Base-by-base conservation (phyloP, 1,284 basidiomycete genomes). In the Moesziomyces globuligerus region DNA sequence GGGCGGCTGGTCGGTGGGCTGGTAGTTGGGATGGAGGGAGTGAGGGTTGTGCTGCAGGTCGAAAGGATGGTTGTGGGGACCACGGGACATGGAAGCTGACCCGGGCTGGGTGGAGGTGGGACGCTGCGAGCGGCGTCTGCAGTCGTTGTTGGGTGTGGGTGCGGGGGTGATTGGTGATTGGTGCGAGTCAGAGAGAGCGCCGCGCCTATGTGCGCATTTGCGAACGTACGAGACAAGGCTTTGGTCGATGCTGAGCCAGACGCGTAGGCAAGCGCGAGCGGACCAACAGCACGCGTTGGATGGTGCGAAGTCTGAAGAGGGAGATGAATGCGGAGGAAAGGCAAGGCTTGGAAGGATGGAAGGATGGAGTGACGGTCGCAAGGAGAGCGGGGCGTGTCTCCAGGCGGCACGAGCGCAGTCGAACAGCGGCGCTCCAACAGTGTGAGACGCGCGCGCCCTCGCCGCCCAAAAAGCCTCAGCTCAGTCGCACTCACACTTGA, bases 71-170 rank as follows among this genome's bases (percentile, higher is more conserved):
- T 52, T 41, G 34, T 51, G 38, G 28, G 24, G 44, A 28, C 64
- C 64, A 32, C 56, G 52, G 39, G 64, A 67, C 64, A 67, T 67
- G 37, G 52, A 54, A 54, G 53, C 53, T 28, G 60, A 64, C 36
- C 53, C 53, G 34, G 36, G 38, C 34, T 32, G 38, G n/a, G 34
- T 20, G 23, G 21, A 29, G 34, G 6, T 23, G 48, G 40, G 17
- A 26, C 46, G 40, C 47, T 47, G 55, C 34, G 44, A 44, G 21
- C 20, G 49, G 15, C 15, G 44, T 37, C 52, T 38, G 38, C 51
- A 47, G 48, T 61, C 32, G 24, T 37, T 11, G 36, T 17, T 37
- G 36, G 18, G 36, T 37, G 36, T 37, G 29, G 15, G 29, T 32
- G 29, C 7, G 29, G 15, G 36, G 15, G 7, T 37, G 36, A 37